Percentiles rank a stretch among this genome's conserved stretches.
These are phyloP conservation scores for Colletotrichum gigasporum DNA, from an alignment of 2,329 filamentous ascomycete species.

Conservation along the genomic window DNA sequence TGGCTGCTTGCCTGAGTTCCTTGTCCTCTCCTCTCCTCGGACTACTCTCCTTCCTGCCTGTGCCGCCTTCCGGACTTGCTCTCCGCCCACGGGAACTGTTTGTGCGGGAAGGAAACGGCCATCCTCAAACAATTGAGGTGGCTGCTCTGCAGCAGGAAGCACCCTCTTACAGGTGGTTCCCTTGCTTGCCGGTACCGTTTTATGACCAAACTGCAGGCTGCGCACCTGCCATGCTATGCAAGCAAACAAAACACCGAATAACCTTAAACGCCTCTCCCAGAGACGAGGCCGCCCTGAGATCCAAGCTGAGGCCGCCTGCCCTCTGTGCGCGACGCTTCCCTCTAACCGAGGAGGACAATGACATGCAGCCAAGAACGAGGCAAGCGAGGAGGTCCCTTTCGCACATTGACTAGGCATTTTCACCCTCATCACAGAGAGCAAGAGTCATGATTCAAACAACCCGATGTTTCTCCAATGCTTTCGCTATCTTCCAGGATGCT, in stretches of 20 bases:
- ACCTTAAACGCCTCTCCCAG: conserved; percentile 3
- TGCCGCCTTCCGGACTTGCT: not conserved
- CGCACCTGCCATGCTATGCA: conserved; percentile 17
- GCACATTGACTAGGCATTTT: no score
- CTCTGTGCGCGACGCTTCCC: not conserved
- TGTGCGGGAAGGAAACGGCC: not conserved
- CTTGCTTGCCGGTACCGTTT: not conserved
- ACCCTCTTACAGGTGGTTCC: not conserved
- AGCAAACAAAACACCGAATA: conserved; percentile 25
- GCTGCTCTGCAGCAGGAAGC: conserved; percentile 5
- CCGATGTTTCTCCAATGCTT: conserved; percentile 1
- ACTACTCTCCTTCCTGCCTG: not conserved
- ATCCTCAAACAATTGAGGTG: conserved; percentile 9
- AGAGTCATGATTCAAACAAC: not conserved
- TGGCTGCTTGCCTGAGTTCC: not conserved
- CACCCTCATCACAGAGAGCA: no score
- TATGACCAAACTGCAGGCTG: not conserved
- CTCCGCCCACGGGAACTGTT: not conserved
- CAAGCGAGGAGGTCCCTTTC: not conserved
- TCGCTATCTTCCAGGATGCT: conserved; percentile 3
- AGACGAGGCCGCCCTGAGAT: not conserved
- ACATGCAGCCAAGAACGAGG: not conserved
- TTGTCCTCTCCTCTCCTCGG: not conserved
- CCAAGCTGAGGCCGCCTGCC: not conserved
- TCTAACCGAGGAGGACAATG: no score